Conservation (phyloP, 1,139 yeast species). For the Taphrina sp. region DNA sequence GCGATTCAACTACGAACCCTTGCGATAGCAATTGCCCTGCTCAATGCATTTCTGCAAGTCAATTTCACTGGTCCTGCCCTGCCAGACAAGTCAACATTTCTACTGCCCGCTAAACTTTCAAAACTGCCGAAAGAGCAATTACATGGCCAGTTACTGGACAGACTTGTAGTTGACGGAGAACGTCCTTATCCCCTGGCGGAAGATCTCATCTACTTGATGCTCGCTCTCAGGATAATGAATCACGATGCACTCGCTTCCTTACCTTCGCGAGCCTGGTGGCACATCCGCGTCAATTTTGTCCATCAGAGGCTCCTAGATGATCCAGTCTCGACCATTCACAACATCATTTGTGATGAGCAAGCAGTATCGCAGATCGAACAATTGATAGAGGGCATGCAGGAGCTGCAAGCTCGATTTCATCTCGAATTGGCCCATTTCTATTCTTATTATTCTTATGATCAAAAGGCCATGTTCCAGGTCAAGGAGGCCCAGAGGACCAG, state of each 20-base stretch:
- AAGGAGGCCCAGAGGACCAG: constrained; percentile 61
- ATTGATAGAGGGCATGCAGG: constrained; percentile 41
- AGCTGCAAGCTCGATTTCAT: constrained; percentile 47
- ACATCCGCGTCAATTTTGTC: constrained; percentile 43
- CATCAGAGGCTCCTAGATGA: constrained; percentile 45
- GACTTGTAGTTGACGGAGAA: constrained; percentile 42
- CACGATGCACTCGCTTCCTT: constrained; percentile 14
- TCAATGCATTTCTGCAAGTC: constrained; percentile 69
- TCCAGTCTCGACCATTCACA: constrained; percentile 42
- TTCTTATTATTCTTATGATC: constrained; percentile 60
- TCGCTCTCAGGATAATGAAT: constrained; percentile 40
- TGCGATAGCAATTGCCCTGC: constrained; percentile 46
- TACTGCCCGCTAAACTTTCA: constrained; percentile 33
- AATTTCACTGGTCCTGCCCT: constrained; percentile 83
- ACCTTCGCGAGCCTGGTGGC: constrained; percentile 42
- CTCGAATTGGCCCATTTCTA: constrained; percentile 39
- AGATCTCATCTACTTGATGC: constrained; percentile 42
- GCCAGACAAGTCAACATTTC: constrained; percentile 43
- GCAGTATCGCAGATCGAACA: constrained; percentile 39
- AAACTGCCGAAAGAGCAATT: constrained; percentile 35
- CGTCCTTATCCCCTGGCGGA: constrained; percentile 43
- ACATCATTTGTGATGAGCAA: constrained; percentile 39
- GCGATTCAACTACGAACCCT: constrained; percentile 13
- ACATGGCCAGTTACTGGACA: constrained; percentile 34
- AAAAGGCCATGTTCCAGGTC: constrained; percentile 56